Evolutionary conservation across 306 rosid species (phyloP), one percentile per base, ranked within the genome.

Genomic region (Nissolia schottii): DNA sequence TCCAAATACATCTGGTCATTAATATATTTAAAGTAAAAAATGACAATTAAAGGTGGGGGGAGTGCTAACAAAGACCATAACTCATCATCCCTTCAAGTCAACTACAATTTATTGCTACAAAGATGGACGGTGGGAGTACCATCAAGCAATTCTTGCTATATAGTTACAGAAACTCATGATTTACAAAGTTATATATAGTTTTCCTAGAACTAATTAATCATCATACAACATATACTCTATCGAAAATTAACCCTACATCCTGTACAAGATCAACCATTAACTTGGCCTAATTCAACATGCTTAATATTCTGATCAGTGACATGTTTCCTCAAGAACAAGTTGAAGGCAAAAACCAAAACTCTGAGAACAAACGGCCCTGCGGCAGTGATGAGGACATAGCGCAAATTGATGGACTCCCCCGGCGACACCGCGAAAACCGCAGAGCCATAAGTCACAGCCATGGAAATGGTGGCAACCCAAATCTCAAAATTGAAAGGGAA

Each of bases 341-440:
- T 27, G 34, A 58, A 59, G 3, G 29, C 0, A 58, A 41, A n/a
- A 24, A 62, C n/a, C 1, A 43, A 1, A 53, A 60, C 0, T 19
- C 79, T 38, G 0, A 70, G 1, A 3, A 4, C 29, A 50, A 69
- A 28, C 8, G 88, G 83, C 8, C 23, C 25, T n/a, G 34, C 50
- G 43, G 83, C 81, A 1, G 68, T 22, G 0, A 11, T n/a, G 5
- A 84, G 68, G 14, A 77, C 14, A 31, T 50, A 74, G 25, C 83
- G 81, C 20, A 53, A 74, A 6, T 14, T 27, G 11, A 65, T 4
- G 1, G 68, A 15, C n/a, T 70, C 74, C 0, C 11, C 2, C 0
- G 84, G 80, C 2, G 82, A 64, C n/a, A 81, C 67, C 14, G 82
- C 88, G 32, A 57, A 80, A 0, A 80, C 31, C 3, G 85, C 51